A percentile compares a stretch with the other conserved stretches of the same genome.
Conservation (phyloP, 2,329 filamentous ascomycete species). For the Diaporthe sp. region DNA sequence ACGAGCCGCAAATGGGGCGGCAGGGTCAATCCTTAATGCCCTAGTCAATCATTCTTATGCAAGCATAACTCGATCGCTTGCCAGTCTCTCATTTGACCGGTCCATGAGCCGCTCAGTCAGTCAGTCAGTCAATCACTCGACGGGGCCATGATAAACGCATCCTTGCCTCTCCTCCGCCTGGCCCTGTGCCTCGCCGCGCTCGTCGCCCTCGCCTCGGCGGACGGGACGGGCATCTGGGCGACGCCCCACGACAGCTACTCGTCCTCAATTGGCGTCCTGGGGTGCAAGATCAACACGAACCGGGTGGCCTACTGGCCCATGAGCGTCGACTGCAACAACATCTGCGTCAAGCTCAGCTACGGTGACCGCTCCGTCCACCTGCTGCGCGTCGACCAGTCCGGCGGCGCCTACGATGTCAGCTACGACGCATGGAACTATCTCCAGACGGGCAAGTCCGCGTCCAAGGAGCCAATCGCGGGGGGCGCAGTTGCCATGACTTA, state of each 20-base stretch:
- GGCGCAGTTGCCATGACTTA: constrained; percentile 63
- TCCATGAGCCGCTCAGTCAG: neutral
- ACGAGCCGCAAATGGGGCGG: constrained; percentile 22
- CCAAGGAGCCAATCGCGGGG: constrained; percentile 58
- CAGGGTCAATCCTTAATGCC: constrained; percentile 28
- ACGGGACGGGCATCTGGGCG: constrained; percentile 47
- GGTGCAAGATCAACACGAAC: constrained; percentile 71
- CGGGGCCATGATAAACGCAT: constrained; percentile 18
- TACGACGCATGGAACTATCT: constrained; percentile 72
- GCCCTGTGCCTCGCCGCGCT: constrained; percentile 22
- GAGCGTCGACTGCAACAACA: constrained; percentile 63
- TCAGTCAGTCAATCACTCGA: neutral
- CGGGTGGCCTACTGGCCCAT: constrained; percentile 71
- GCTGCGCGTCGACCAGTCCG: constrained; percentile 67
- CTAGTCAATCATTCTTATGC: constrained; percentile 17
- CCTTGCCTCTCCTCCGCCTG: neutral
- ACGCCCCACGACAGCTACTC: constrained; percentile 70
- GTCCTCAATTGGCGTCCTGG: constrained; percentile 67
- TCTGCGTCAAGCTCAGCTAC: constrained; percentile 66
- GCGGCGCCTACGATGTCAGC: constrained; percentile 62
- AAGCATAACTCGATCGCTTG: neutral
- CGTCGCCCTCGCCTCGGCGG: constrained; percentile 4
- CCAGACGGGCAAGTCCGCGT: constrained; percentile 60
- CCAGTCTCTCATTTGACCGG: constrained; percentile 1
- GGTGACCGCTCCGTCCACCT: constrained; percentile 65